phyloP scores from a whole-genome alignment of 257 asterid genomes.

The Nicotiana benthamiana region DNA sequence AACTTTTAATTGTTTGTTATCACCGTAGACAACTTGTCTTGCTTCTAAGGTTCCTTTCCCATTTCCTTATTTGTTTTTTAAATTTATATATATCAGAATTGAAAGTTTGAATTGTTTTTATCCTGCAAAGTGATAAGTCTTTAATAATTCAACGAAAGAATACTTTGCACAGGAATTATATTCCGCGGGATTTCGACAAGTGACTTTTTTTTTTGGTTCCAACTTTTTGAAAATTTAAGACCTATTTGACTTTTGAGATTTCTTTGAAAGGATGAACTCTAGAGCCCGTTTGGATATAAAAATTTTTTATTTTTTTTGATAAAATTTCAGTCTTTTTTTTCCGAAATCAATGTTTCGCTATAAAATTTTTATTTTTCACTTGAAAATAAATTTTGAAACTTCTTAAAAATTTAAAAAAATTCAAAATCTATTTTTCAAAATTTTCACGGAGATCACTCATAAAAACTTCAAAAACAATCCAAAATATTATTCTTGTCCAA shows the following conservation, averaged over 20 bases:
- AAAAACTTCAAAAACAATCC: too few species aligned
- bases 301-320: too few species aligned
- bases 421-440: too few species aligned
- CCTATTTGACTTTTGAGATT: neutral
- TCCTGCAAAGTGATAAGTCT: neutral
- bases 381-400: too few species aligned
- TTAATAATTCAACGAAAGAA: neutral
- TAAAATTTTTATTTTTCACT: too few species aligned
- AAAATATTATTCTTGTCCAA: too few species aligned
- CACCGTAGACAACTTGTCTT: neutral
- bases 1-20: neutral
- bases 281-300: too few species aligned
- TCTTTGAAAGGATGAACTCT: neutral
- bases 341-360: too few species aligned
- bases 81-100: neutral
- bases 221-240: neutral
- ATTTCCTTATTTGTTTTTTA: neutral
- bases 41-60: conserved; percentile 5
- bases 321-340: too few species aligned
- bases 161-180: neutral
- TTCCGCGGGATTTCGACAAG: neutral
- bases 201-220: neutral
- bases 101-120: neutral
- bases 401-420: too few species aligned
- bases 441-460: too few species aligned